Evolutionary conservation across 2,329 filamentous ascomycete genomes (phyloP).

Genomic region (Camptophora hylomeconis): DNA sequence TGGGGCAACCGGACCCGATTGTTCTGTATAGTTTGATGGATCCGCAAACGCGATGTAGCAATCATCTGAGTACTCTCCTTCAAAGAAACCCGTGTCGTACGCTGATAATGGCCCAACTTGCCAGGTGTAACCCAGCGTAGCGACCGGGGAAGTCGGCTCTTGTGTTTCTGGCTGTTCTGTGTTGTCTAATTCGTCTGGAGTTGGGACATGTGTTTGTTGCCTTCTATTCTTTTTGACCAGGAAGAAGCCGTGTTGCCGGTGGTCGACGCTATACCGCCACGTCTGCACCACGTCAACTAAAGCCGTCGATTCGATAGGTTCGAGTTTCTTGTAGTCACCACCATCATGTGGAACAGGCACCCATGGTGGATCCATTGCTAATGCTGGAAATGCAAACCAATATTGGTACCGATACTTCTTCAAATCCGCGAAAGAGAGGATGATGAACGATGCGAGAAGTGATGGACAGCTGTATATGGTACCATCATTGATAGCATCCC

Average conservation of each 20-base stretch:
- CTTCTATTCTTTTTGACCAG: constrained; percentile 62
- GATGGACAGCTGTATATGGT: constrained; percentile 93
- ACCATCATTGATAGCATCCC: constrained; percentile 93
- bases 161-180: constrained; percentile 22
- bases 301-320: constrained; percentile 56
- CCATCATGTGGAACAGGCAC: constrained; percentile 35
- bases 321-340: constrained; percentile 32
- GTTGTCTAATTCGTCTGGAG: constrained; percentile 15
- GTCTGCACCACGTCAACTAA: constrained; percentile 75
- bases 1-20: constrained; percentile 86
- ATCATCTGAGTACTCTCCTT: constrained; percentile 56
- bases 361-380: constrained; percentile 83
- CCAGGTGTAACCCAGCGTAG: constrained; percentile 60
- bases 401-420: constrained; percentile 98
- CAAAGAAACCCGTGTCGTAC: constrained; percentile 83
- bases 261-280: constrained; percentile 73
- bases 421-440: constrained; percentile 85
- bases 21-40: constrained; percentile 75
- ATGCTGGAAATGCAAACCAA: constrained; percentile 89
- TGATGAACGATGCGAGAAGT: constrained; percentile 73
- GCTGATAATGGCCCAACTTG: constrained; percentile 59
- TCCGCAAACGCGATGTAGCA: constrained; percentile 80
- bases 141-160: constrained; percentile 39
- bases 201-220: constrained; percentile 15
- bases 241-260: constrained; percentile 86